Evolutionary conservation across 2,329 filamentous ascomycete species (phyloP).

Genomic region (Botryosphaeria agaves): DNA sequence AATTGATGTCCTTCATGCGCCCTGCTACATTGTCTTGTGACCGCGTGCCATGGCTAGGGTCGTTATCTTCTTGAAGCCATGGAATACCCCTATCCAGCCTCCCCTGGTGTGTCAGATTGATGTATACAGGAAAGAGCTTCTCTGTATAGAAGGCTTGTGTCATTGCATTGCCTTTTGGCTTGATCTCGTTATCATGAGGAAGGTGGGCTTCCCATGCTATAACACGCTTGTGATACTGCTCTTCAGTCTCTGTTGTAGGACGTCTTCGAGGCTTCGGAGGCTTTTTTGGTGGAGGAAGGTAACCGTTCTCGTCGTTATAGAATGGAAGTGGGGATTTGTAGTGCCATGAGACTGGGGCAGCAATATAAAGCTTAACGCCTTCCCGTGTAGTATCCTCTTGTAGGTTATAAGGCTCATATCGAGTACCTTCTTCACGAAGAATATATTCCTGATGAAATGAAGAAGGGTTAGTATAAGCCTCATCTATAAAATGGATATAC

Average conservation of each 20-base stretch:
- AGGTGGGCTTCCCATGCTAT: neutral
- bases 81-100: neutral
- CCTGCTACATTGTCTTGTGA: neutral
- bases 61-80: neutral
- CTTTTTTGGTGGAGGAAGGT: neutral
- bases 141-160: constrained; percentile 3
- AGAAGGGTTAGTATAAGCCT: neutral
- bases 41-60: neutral
- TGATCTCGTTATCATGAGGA: constrained; percentile 1
- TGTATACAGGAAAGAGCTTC: constrained; percentile 1
- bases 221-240: neutral
- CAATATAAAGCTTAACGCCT: neutral
- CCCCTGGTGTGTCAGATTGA: neutral
- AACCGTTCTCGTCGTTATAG: constrained; percentile 1
- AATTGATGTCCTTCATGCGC: neutral
- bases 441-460: neutral
- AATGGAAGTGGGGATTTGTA: neutral
- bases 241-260: neutral
- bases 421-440: neutral
- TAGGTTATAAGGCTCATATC: neutral
- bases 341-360: neutral
- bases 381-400: neutral
- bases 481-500: neutral
- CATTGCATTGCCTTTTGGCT: constrained; percentile 3
- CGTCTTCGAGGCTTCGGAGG: neutral